Base-by-base conservation (phyloP, 768 basidiomycete species). In the Scleroderma citrinum region DNA sequence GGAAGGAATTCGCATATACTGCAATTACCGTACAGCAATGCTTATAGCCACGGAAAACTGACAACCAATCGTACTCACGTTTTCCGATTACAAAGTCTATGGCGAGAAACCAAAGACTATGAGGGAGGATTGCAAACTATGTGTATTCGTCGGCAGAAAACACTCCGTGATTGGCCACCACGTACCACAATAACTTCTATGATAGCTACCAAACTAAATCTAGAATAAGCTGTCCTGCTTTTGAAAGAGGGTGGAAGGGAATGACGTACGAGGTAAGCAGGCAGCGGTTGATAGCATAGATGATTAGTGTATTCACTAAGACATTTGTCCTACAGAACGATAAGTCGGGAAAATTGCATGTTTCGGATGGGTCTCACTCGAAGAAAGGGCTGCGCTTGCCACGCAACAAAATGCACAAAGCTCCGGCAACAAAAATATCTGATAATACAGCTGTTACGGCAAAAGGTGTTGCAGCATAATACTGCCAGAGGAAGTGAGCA, bases 281-380 rank as follows among this genome's bases (percentile, higher is more conserved):
- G 47, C 75, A 76, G 5, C 75, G 75, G 51, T 76, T 76, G 52
- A 77, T 73, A 5, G 76, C 72, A 51, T 73, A 77, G 21, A 77
- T 57, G 5, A 76, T 77, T 21, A 77, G 59, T 2, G 60, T 66
- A 14, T 70, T 71, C 14, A 77, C 60, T 12, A 76, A 49, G 1
- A 59, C 64, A 43, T 75, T 71, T 2, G 76, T 75, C 24, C 75
- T 76, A 44, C 6, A 14, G 17, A 17, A 24, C 42, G 23, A 39
- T 30, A 19, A 40, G 46, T 19, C 34, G 20, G 12, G 43, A 19
- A 13, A 11, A 41, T 14, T 39, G n/a, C 19, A 26, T 48, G 14
- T 20, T 23, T 16, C 29, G n/a, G n/a, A n/a, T n/a, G n/a, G n/a
- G 11, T 17, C 59, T 29, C 45, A 73, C 74, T 58, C 59, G 42